Base-by-base conservation (phyloP, 1,139 yeast species). In the Debaryomyces udenii region DNA sequence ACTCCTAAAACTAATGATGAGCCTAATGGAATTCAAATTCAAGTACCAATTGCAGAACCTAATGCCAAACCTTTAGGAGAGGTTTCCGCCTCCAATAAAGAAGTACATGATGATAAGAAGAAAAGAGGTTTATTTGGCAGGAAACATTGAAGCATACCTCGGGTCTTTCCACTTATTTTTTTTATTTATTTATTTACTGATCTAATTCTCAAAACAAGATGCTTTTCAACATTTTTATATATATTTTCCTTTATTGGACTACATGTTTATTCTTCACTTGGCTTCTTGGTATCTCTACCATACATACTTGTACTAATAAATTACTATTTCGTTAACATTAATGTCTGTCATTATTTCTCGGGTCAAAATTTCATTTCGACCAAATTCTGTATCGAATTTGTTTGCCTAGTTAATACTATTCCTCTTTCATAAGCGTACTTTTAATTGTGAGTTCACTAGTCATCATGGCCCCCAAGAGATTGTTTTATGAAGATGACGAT, bases 401-500 rank as follows among this genome's bases (percentile, higher is more conserved):
- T 10, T 10, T 9, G 16, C 22, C 5, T 5, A 20, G 22, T 5
- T 6, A 20, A 20, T 20, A 7, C 7, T 20, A 7, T 6, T 20
- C 22, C 7, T 20, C 22, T 20, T n/a, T n/a, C n/a, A n/a, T 6
- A 20, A 7, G 22, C 7, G 7, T 7, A 20, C 5, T 7, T 20
- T 20, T 5, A 20, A 20, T 5, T 20, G 22, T 6, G 22, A 7
- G 7, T 20, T 20, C 22, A 20, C 7, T 20, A 7, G 10, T n/a
- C 9, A 39, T 10, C 10, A 36, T 40, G 39, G 31, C 34, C 7
- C 34, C 36, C 13, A 45, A 43, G 29, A 66, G 82, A 58, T 61
- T 70, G 0, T 79, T 79, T 52, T 79, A 79, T 48, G 73, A 71
- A 47, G 80, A 78, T 50, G 81, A 78, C 45, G 80, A 76, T 46